These are phyloP conservation scores for Camelina neglecta DNA, from an alignment of 345 rosid species.

Conservation along the genomic window DNA sequence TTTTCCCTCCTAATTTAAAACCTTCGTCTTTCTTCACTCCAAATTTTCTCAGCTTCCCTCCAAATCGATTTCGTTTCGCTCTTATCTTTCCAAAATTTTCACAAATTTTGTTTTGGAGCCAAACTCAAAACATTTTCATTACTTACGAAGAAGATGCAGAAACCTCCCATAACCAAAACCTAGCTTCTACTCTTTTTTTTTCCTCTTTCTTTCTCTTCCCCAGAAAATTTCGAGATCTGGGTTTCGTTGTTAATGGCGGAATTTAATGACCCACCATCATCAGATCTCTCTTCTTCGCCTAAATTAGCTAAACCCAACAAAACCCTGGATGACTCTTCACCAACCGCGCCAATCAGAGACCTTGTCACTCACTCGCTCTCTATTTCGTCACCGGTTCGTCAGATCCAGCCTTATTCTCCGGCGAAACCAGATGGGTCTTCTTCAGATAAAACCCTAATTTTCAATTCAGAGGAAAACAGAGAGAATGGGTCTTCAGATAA, in stretches of 20 bases:
- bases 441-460: slow-evolving; percentile 17
- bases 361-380: slow-evolving; percentile 26
- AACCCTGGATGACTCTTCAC: slow-evolving; percentile 39
- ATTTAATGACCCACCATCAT: background rate
- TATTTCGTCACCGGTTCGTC: slow-evolving; percentile 26
- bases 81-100: background rate
- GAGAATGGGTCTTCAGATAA: background rate
- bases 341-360: slow-evolving; percentile 29
- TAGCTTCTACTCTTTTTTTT: background rate
- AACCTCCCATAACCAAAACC: slow-evolving; percentile 25
- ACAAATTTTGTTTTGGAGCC: slow-evolving; percentile 14
- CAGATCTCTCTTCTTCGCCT: background rate
- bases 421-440: slow-evolving; percentile 11
- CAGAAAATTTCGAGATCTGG: background rate
- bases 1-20: slow-evolving; percentile 46
- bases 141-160: background rate
- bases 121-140: background rate
- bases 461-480: background rate
- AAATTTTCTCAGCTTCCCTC: background rate
- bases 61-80: slow-evolving; percentile 12
- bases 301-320: background rate
- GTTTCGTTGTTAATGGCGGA: slow-evolving; percentile 28
- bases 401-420: slow-evolving; percentile 27
- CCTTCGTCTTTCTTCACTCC: background rate
- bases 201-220: background rate